Conservation (phyloP, 106 monocot genomes). For the Dendrobium nobile region DNA sequence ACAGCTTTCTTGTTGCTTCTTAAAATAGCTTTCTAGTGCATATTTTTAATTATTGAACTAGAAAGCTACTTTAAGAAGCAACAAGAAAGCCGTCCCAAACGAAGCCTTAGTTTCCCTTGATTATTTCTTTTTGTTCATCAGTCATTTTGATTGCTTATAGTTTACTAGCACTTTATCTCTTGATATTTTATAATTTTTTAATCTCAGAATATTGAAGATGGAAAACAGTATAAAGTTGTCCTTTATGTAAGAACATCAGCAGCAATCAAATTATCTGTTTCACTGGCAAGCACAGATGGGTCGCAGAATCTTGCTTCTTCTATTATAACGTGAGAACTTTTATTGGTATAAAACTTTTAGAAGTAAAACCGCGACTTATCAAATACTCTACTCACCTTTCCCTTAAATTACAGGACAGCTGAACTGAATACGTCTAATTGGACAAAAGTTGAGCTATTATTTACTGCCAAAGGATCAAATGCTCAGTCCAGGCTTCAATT, state of each 20-base stretch:
- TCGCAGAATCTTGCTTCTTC: conserved; percentile 52
- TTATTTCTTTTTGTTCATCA: background rate
- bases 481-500: conserved; percentile 67
- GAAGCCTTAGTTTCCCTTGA: background rate
- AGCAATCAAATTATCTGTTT: conserved; percentile 48
- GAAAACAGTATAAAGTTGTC: conserved; percentile 62
- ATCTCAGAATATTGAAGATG: conserved; percentile 76
- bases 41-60: too few relatives aligned
- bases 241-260: conserved; percentile 58
- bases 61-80: too few relatives aligned
- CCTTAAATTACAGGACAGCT: conserved; percentile 24
- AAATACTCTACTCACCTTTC: background rate
- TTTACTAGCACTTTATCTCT: background rate
- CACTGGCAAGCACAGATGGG: conserved; percentile 81
- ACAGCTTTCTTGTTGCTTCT: too few relatives aligned
- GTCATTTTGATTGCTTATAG: background rate
- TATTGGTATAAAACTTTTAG: background rate
- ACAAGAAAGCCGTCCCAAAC: too few relatives aligned
- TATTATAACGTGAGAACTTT: conserved; percentile 46
- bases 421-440: conserved; percentile 38
- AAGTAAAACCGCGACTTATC: background rate
- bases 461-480: conserved; percentile 49
- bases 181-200: conserved; percentile 7
- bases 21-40: too few relatives aligned
- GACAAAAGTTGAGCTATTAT: conserved; percentile 62